Base-by-base conservation (phyloP, 495 filamentous ascomycete genomes). In the Penicillium parvum region DNA sequence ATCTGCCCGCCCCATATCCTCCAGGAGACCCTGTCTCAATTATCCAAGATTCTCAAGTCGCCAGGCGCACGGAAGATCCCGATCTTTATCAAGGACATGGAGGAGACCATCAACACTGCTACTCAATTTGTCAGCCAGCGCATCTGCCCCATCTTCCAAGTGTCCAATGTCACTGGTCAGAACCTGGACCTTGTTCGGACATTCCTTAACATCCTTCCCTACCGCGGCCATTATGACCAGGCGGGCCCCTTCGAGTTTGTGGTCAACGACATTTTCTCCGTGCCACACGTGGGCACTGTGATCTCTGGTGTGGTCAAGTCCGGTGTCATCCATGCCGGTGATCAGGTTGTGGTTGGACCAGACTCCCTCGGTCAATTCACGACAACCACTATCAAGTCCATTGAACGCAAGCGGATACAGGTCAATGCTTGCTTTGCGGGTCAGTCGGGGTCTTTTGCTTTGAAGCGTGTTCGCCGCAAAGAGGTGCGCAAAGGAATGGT, bases 401-500 rank as follows among this genome's bases (percentile, higher is more conserved):
- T 98, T 55, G 92, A 98, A 66, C 80, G 92, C 14, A 98, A 97
- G 75, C 79, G 94, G 6, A 94, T 97, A 42, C 76, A 79, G 16
- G 94, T 96, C 2, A 89, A 90, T 1, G 86, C 84, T 3, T 90
- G 88, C 43, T 86, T 86, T 29, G 92, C 92, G 0, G 92, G 92
- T 0, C 92, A 97, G 63, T 90, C 84, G 20, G 94, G 88, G 3
- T 91, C 86, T 4, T 95, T 98, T 53, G 92, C 92, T 2, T 60
- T 98, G 35, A 86, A 90, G 47, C 77, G 86, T 33, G 76, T 98
- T 0, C 77, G 88, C 18, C 70, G 92, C 16, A 95, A 92, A 68
- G 94, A 98, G 58, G 92, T 98, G 0, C 79, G 94, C 21, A 98
- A 98, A 74, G 92, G 92, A 16, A 97, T 97, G 94, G 92, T 98